phyloP scores from a whole-genome alignment of 2,329 filamentous ascomycete species.

The Colletotrichum sansevieriae region DNA sequence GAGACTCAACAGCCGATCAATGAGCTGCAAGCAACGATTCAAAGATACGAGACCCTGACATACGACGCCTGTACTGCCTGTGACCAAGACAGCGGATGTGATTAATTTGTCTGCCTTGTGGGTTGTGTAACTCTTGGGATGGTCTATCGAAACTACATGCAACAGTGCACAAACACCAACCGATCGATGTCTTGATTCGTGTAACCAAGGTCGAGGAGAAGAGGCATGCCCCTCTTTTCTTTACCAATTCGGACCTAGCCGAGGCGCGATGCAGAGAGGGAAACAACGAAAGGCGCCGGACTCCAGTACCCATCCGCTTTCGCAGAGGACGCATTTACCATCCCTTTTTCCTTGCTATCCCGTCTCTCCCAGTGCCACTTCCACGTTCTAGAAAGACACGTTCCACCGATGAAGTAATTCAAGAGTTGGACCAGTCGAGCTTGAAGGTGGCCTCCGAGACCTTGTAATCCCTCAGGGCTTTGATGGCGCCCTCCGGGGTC shows the following conservation, averaged over 20 bases:
- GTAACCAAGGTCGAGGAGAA: slow-evolving; percentile 12
- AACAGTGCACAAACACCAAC: slow-evolving; percentile 26
- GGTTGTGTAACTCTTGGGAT: slow-evolving; percentile 37
- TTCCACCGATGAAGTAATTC: neutral
- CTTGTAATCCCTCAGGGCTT: slow-evolving; percentile 79
- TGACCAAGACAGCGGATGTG: neutral
- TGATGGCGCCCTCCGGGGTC: slow-evolving; percentile 78
- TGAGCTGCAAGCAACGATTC: slow-evolving; percentile 31
- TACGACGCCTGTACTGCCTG: neutral
- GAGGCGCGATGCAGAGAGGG: slow-evolving; percentile 18
- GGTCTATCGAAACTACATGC: slow-evolving; percentile 32
- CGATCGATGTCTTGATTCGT: slow-evolving; percentile 14
- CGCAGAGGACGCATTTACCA: slow-evolving; percentile 11
- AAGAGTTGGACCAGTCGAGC: slow-evolving; percentile 78
- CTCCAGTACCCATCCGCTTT: slow-evolving; percentile 36
- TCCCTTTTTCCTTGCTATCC: neutral
- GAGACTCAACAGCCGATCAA: slow-evolving; percentile 35
- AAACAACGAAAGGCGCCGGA: slow-evolving; percentile 38
- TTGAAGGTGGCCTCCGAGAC: slow-evolving; percentile 81
- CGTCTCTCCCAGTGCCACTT: neutral
- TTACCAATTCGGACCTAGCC: slow-evolving; percentile 18
- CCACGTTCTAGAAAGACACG: neutral
- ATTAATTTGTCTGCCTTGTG: slow-evolving; percentile 18
- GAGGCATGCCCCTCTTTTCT: neutral
- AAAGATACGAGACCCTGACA: slow-evolving; percentile 8